A percentile compares a stretch with the other conserved stretches of the same genome.
phyloP scores from a whole-genome alignment of 108 stramenopile genomes.

The Cyclostephanos invisitatus region DNA sequence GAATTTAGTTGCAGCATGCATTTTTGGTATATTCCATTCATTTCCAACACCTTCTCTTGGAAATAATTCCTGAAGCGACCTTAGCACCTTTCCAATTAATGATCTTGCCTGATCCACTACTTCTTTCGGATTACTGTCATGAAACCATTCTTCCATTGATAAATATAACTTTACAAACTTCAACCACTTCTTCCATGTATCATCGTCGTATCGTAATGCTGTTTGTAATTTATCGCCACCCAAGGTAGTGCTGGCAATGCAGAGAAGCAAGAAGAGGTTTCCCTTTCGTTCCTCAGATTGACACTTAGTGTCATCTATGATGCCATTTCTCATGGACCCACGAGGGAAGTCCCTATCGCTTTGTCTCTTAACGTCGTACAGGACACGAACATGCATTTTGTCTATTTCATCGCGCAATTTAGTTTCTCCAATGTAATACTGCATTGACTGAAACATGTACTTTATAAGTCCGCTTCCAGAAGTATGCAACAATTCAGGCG shows the following conservation, averaged over 20 bases:
- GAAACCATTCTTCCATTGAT: slow-evolving; percentile 6
- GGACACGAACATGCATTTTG: neutral
- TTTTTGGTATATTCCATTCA: slow-evolving; percentile 4
- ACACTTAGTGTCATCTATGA: neutral
- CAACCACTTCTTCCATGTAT: neutral
- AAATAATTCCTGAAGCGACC: neutral
- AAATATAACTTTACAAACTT: neutral
- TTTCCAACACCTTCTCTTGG: neutral
- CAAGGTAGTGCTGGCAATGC: neutral
- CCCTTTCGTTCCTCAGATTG: slow-evolving; percentile 1
- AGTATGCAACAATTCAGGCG: slow-evolving; percentile 1
- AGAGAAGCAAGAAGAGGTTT: neutral
- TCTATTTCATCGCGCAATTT: neutral
- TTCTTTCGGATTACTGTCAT: neutral
- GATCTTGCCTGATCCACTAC: neutral
- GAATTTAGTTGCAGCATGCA: neutral
- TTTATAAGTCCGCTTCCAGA: neutral
- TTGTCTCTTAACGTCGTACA: neutral
- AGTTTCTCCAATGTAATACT: neutral
- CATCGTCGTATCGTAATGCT: neutral
- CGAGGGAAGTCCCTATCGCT: slow-evolving; percentile 9
- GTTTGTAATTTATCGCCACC: neutral
- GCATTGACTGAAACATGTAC: slow-evolving; percentile 1
- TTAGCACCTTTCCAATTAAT: neutral
- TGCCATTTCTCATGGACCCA: slow-evolving; percentile 3